Percentiles rank a stretch among this genome's conserved stretches.
Evolutionary conservation across 495 filamentous ascomycete species (phyloP).

Genomic region (Pseudoneurospora amorphoporcata): DNA sequence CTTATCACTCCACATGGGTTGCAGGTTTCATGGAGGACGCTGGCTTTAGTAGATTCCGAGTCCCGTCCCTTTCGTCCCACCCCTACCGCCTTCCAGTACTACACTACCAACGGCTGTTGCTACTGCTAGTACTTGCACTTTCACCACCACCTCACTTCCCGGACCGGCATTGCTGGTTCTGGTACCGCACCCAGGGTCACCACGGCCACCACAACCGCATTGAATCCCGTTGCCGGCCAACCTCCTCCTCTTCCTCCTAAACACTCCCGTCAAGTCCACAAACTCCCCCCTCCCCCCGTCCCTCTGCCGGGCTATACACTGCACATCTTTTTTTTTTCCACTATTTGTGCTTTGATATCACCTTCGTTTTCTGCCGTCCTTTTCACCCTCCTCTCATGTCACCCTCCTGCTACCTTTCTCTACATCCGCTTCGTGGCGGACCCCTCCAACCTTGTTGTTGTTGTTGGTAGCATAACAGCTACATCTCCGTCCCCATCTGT

Average conservation of each 20-base stretch:
- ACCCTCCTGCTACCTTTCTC: not conserved
- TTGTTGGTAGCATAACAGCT: not conserved
- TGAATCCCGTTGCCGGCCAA: constrained; percentile 18
- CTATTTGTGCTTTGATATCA: constrained; percentile 8
- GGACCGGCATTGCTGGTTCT: not conserved
- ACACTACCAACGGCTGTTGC: not conserved
- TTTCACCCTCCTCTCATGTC: not conserved
- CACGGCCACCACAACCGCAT: constrained; percentile 6
- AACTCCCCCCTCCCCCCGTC: constrained; percentile 14
- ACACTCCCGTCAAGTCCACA: constrained; percentile 7
- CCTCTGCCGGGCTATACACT: constrained; percentile 9
- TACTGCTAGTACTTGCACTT: not conserved
- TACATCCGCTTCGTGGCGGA: not conserved
- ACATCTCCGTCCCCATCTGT: not conserved
- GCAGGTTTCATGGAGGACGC: not conserved
- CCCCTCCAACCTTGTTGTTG: not conserved
- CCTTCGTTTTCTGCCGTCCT: not conserved
- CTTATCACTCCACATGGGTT: not conserved
- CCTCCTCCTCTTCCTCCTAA: constrained; percentile 4
- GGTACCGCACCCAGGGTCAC: not conserved
- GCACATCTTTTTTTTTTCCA: constrained; percentile 6
- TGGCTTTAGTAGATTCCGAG: not conserved
- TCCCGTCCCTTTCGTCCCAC: not conserved
- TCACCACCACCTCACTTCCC: not conserved
- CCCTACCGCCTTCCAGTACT: not conserved